These are phyloP conservation scores for Cryphonectria radicalis DNA, from an alignment of 2,329 filamentous ascomycete species.

Conservation along the genomic window DNA sequence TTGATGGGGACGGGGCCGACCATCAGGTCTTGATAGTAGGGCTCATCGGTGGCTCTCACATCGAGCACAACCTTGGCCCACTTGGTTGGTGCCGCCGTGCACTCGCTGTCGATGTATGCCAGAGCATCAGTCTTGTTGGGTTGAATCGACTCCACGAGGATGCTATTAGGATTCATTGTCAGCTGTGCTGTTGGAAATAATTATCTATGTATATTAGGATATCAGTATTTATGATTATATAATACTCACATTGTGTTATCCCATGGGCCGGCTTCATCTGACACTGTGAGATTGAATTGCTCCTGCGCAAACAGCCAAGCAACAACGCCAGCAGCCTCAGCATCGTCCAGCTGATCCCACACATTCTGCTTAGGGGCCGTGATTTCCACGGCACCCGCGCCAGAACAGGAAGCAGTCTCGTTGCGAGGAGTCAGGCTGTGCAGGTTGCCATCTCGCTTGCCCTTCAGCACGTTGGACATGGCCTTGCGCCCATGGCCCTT, in stretches of 20 bases:
- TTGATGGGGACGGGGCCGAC: constrained; percentile 54
- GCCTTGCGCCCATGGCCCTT: constrained; percentile 34
- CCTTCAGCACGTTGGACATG: constrained; percentile 34
- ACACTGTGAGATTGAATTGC: constrained; percentile 44
- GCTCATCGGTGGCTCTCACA: constrained; percentile 43
- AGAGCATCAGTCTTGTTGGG: constrained; percentile 56
- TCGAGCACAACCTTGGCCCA: constrained; percentile 51
- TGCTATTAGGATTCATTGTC: constrained; percentile 23
- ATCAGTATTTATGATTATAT: neutral
- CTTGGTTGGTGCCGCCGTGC: constrained; percentile 40
- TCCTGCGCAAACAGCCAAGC: constrained; percentile 45
- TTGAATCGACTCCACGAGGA: constrained; percentile 44
- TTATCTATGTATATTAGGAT: accelerated
- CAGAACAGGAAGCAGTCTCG: constrained; percentile 29
- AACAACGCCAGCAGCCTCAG: constrained; percentile 44
- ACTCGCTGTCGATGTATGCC: constrained; percentile 47
- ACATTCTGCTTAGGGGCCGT: constrained; percentile 47
- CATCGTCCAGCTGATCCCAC: constrained; percentile 44
- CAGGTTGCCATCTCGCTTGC: constrained; percentile 26
- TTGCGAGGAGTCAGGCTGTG: neutral
- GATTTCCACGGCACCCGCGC: constrained; percentile 31
- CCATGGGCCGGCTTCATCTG: constrained; percentile 42
- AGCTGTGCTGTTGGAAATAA: constrained; percentile 12
- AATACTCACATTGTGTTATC: constrained; percentile 42
- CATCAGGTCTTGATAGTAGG: constrained; percentile 49